Conservation (phyloP, 257 asterid species). For the Orobanche coerulescens region DNA sequence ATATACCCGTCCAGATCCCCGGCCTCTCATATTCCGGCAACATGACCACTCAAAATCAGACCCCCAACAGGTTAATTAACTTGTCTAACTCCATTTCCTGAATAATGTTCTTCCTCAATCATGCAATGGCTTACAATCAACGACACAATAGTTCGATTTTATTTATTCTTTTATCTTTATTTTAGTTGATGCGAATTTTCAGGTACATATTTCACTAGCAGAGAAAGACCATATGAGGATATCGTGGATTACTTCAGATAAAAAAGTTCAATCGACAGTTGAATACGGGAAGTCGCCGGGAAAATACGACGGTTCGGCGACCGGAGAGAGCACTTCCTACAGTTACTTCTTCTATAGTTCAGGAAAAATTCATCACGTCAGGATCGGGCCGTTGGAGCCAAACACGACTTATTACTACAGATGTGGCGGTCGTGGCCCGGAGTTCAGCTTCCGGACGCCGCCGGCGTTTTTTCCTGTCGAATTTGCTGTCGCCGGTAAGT, state of each 20-base stretch:
- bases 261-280: slow-evolving; percentile 35
- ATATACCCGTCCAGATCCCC: slow-evolving; percentile 57
- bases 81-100: background rate
- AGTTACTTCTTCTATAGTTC: slow-evolving; percentile 52
- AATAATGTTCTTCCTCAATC: background rate
- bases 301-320: slow-evolving; percentile 32
- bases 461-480: slow-evolving; percentile 64
- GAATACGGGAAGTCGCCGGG: slow-evolving; percentile 55
- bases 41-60: slow-evolving; percentile 41
- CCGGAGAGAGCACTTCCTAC: slow-evolving; percentile 46
- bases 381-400: slow-evolving; percentile 65
- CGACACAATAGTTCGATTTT: no score
- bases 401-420: slow-evolving; percentile 51
- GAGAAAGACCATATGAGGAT: slow-evolving; percentile 64
- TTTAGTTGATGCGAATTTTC: background rate
- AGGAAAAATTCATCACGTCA: slow-evolving; percentile 61
- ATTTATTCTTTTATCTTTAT: background rate
- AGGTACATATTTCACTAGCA: slow-evolving; percentile 75
- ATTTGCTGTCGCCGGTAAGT: slow-evolving; percentile 65
- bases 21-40: slow-evolving; percentile 35
- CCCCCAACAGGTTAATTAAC: slow-evolving; percentile 53
- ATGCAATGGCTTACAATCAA: no score
- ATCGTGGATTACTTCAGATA: slow-evolving; percentile 53
- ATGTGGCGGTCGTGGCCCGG: slow-evolving; percentile 59
- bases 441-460: slow-evolving; percentile 64